Conservation (phyloP, 2,329 filamentous ascomycete species). For the Pseudopyricularia javanii region DNA sequence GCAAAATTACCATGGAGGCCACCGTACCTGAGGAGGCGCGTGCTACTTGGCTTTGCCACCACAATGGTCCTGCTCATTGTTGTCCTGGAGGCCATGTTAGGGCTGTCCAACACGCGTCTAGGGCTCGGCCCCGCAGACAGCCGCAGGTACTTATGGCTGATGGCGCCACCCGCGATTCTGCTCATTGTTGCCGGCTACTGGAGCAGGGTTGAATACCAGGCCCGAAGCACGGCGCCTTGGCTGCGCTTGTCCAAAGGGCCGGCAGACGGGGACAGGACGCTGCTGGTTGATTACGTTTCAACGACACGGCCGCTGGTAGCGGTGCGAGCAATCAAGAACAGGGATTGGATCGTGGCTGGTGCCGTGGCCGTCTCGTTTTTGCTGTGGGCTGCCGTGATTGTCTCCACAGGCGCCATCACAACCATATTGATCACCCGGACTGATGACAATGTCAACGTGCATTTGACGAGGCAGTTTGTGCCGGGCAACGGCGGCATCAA, state of each 20-base stretch:
- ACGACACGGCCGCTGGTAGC: conserved; percentile 16
- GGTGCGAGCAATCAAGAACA: conserved; percentile 16
- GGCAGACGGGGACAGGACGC: conserved; percentile 15
- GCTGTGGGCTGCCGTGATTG: conserved; percentile 19
- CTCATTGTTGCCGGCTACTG: conserved; percentile 19
- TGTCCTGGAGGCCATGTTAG: conserved; percentile 16
- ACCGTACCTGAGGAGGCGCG: conserved; percentile 19
- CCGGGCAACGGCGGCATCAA: conserved; percentile 10
- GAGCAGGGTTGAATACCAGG: conserved; percentile 24
- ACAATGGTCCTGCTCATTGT: conserved; percentile 16
- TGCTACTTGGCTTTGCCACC: conserved; percentile 16
- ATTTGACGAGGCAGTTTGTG: conserved; percentile 15
- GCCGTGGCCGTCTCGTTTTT: conserved; percentile 15
- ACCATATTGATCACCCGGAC: conserved; percentile 15
- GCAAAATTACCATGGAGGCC: conserved; percentile 21
- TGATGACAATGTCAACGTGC: conserved; percentile 12
- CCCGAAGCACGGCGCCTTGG: conserved; percentile 25
- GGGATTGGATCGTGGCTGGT: conserved; percentile 20
- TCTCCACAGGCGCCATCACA: conserved; percentile 22
- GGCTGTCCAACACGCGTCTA: conserved; percentile 19
- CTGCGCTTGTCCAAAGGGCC: conserved; percentile 17
- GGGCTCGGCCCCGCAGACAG: conserved; percentile 7
- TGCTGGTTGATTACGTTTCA: conserved; percentile 22
- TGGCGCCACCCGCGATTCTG: conserved; percentile 20
- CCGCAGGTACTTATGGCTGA: conserved; percentile 23